Conservation (phyloP, 148 eudicot species). For the Vaccinium macrocarpon region DNA sequence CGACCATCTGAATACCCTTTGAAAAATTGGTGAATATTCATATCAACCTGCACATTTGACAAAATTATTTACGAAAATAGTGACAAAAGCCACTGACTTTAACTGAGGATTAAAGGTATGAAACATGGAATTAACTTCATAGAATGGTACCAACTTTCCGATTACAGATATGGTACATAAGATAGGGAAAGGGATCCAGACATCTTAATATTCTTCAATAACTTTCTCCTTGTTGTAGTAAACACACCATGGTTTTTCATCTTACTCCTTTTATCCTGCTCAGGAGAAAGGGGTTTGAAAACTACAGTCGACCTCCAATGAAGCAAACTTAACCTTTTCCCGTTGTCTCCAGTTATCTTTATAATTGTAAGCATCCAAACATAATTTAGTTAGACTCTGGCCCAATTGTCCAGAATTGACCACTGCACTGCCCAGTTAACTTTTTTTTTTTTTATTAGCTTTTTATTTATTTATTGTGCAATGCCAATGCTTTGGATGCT, state of each 20-base stretch:
- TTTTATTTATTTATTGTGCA: no score
- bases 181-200: not conserved
- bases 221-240: not conserved
- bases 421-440: not conserved
- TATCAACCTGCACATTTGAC: conserved; percentile 38
- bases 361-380: not conserved
- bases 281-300: not conserved
- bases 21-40: conserved; percentile 56
- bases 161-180: not conserved
- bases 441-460: no score
- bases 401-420: not conserved
- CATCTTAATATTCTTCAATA: not conserved
- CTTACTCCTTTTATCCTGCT: not conserved
- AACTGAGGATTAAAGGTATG: not conserved
- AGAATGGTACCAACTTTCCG: not conserved
- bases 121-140: not conserved
- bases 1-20: conserved; percentile 40
- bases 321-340: not conserved
- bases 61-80: not conserved
- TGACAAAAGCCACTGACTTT: not conserved
- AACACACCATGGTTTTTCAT: not conserved
- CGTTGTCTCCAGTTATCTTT: not conserved
- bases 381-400: not conserved
- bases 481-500: no score
- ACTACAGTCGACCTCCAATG: not conserved